phyloP scores from a whole-genome alignment of 352 stramenopile species.

The Globisporangium emineosum region DNA sequence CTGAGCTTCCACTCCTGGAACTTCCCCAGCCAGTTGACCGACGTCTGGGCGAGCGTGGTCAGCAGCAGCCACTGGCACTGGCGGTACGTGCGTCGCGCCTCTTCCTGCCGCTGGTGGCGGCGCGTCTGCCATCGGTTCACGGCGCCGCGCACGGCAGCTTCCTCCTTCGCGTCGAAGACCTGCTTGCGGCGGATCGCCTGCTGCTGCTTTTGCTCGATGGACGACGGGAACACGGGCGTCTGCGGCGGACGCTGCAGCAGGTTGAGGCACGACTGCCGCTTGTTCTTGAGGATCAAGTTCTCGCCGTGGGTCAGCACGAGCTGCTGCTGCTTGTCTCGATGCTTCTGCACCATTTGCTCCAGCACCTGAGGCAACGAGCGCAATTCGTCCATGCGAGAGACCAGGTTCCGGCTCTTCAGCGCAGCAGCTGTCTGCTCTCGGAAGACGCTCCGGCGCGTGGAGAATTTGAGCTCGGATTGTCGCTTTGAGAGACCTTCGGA shows the following conservation, averaged over 20 bases:
- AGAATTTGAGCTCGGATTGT: constrained; percentile 20
- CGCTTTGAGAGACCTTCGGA: constrained; percentile 13
- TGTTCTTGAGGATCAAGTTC: constrained; percentile 53
- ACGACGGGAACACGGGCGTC: constrained; percentile 56
- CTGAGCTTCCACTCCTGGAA: constrained; percentile 45
- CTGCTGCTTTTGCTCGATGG: constrained; percentile 47
- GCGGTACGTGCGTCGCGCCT: constrained; percentile 29
- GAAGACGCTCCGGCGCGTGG: constrained; percentile 43
- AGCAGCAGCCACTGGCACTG: constrained; percentile 65
- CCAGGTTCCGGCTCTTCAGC: constrained; percentile 47
- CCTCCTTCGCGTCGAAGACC: constrained; percentile 39
- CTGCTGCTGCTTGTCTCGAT: constrained; percentile 35
- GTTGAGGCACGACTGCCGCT: constrained; percentile 26
- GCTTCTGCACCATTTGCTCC: constrained; percentile 38
- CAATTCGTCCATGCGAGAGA: constrained; percentile 54
- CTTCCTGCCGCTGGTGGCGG: constrained; percentile 31
- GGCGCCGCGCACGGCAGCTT: constrained; percentile 29
- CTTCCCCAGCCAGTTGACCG: constrained; percentile 32
- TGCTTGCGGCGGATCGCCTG: constrained; percentile 51
- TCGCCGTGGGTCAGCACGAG: constrained; percentile 39
- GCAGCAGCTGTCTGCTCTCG: constrained; percentile 49
- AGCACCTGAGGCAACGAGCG: constrained; percentile 49
- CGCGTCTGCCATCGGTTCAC: constrained; percentile 56
- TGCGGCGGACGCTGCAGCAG: constrained; percentile 45
- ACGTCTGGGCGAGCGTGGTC: constrained; percentile 31